These are phyloP conservation scores for Gossypium thurberi DNA, from an alignment of 345 rosid species.

Conservation along the genomic window DNA sequence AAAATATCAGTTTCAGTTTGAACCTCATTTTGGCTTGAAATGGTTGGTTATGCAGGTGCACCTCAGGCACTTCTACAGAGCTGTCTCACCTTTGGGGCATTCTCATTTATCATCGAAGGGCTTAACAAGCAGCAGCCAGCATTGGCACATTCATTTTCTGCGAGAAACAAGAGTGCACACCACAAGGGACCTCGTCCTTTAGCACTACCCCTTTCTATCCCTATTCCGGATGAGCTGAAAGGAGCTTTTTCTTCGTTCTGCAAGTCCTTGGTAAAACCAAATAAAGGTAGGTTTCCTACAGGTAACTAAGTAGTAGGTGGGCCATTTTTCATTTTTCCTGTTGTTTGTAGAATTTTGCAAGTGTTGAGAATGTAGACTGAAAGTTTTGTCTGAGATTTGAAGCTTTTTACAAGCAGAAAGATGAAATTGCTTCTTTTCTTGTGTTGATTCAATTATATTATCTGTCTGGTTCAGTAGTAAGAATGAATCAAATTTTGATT, in stretches of 20 bases:
- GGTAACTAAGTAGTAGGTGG: background rate
- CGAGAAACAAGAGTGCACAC: conserved; percentile 19
- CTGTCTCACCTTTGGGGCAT: conserved; percentile 82
- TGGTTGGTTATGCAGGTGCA: conserved; percentile 11
- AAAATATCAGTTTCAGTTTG: background rate
- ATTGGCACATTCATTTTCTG: conserved; percentile 49
- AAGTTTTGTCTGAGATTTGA: background rate
- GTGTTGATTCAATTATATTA: background rate
- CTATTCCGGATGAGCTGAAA: conserved; percentile 62
- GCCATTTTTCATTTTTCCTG: background rate
- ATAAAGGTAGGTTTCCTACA: conserved; percentile 23
- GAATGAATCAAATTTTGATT: background rate
- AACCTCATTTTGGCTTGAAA: background rate
- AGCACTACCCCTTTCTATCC: conserved; percentile 53
- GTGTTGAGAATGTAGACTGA: background rate
- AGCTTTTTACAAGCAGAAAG: background rate
- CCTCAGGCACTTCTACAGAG: conserved; percentile 26
- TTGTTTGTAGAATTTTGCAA: background rate
- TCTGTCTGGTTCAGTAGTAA: background rate
- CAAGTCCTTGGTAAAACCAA: conserved; percentile 43
- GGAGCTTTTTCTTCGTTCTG: conserved; percentile 66
- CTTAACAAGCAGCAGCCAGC: conserved; percentile 81
- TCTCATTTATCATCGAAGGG: conserved; percentile 70
- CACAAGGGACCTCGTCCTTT: conserved; percentile 23
- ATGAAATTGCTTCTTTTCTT: background rate